phyloP scores from a whole-genome alignment of 352 stramenopile genomes.

The Phytophthora cactorum region DNA sequence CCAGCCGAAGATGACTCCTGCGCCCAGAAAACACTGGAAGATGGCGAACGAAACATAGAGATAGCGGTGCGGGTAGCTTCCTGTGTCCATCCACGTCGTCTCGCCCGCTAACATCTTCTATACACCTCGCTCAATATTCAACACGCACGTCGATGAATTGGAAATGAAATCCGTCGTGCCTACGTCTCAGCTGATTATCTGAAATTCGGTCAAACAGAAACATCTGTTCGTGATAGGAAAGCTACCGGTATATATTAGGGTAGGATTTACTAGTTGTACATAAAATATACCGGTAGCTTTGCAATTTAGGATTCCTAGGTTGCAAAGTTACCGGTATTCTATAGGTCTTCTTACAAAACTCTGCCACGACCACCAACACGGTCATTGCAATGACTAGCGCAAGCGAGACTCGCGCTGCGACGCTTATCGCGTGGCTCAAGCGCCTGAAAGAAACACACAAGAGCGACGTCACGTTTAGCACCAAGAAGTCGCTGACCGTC shows the following conservation, averaged over 20 bases:
- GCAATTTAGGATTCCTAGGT: too few relatives aligned
- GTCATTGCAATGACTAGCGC: constrained; percentile 16
- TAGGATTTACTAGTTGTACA: too few relatives aligned
- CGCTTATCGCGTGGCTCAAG: constrained; percentile 39
- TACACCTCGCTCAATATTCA: background rate
- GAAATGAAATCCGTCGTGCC: constrained; percentile 14
- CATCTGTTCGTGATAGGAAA: background rate
- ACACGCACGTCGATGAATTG: constrained; percentile 1
- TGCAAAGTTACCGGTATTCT: too few relatives aligned
- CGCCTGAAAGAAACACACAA: constrained; percentile 31
- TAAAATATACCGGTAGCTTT: too few relatives aligned
- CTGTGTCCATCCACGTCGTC: constrained; percentile 40
- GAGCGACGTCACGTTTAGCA: constrained; percentile 2
- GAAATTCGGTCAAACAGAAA: constrained; percentile 4
- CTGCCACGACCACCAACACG: constrained; percentile 4
- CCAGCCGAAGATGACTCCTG: constrained; percentile 71
- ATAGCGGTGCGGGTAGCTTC: constrained; percentile 41
- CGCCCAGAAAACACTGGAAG: constrained; percentile 66
- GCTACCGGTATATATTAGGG: too few relatives aligned
- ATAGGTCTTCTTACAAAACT: background rate
- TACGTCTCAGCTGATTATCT: constrained; percentile 26
- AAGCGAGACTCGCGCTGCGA: constrained; percentile 38
- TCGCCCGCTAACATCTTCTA: constrained; percentile 28
- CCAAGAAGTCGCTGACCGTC: constrained; percentile 45
- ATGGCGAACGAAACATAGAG: constrained; percentile 61